Evolutionary conservation across 805 yeast species (phyloP).

Genomic region (Cyberlindnera petersonii): DNA sequence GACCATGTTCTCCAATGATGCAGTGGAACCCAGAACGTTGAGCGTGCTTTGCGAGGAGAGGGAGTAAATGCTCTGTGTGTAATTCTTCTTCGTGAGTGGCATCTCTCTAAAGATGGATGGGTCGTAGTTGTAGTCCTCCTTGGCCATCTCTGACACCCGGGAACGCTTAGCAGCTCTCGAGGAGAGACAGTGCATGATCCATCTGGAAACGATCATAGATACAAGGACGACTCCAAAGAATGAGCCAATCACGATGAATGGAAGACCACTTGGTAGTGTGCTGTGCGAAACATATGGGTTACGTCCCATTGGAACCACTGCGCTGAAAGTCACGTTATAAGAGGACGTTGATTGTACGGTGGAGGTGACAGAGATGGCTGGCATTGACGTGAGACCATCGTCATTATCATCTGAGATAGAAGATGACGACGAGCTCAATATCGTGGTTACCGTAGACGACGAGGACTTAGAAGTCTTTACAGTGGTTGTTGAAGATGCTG

Average conservation of each 20-base stretch:
- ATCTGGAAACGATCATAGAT: conserved; percentile 23
- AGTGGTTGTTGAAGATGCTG: background rate
- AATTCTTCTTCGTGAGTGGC: conserved; percentile 17
- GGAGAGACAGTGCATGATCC: conserved; percentile 25
- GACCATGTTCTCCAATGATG: conserved; percentile 18
- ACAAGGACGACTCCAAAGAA: conserved; percentile 47
- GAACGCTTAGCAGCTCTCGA: conserved; percentile 28
- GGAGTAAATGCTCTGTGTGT: conserved; percentile 29
- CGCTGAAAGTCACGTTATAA: conserved; percentile 21
- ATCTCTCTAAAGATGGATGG: conserved; percentile 20
- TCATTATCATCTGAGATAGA: background rate
- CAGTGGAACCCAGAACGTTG: conserved; percentile 21
- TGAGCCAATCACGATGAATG: conserved; percentile 73
- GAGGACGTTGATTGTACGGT: conserved; percentile 15
- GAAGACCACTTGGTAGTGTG: conserved; percentile 60
- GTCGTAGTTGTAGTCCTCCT: conserved; percentile 21
- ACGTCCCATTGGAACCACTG: conserved; percentile 21
- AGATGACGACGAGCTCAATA: conserved; percentile 4
- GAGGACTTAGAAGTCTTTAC: background rate
- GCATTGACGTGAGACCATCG: conserved; percentile 1
- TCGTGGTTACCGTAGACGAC: background rate
- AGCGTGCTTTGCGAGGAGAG: conserved; percentile 30
- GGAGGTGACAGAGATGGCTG: conserved; percentile 3
- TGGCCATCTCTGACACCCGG: background rate
- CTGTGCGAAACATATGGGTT: conserved; percentile 57